These are phyloP conservation scores for Dispira parvispora DNA, from an alignment of 192 early-diverging fungal genomes.

Conservation along the genomic window DNA sequence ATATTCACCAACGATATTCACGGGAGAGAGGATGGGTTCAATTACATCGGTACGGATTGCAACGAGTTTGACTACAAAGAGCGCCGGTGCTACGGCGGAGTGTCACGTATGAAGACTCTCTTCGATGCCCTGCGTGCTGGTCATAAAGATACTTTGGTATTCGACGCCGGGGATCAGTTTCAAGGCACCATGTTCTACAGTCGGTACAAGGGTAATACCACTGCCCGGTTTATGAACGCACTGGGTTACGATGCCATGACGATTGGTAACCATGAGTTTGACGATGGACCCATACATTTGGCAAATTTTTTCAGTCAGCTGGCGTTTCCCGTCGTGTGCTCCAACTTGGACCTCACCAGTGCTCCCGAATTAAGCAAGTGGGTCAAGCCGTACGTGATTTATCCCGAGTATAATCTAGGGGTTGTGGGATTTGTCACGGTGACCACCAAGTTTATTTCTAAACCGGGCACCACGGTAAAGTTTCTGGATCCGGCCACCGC, in stretches of 20 bases:
- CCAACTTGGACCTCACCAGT: constrained; percentile 41
- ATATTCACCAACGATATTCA: constrained; percentile 37
- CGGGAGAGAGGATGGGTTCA: constrained; percentile 31
- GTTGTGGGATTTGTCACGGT: constrained; percentile 50
- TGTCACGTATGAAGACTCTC: constrained; percentile 39
- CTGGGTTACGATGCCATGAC: constrained; percentile 39
- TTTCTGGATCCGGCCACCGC: constrained; percentile 40
- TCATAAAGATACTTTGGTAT: constrained; percentile 32
- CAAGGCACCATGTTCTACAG: constrained; percentile 49
- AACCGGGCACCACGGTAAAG: constrained; percentile 23
- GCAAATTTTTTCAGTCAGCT: constrained; percentile 34
- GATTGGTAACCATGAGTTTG: constrained; percentile 63
- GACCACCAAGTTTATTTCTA: constrained; percentile 36
- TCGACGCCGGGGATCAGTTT: constrained; percentile 63
- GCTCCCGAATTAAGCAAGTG: constrained; percentile 24
- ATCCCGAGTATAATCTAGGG: constrained; percentile 44
- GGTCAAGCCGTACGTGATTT: constrained; percentile 51
- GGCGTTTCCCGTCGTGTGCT: constrained; percentile 40
- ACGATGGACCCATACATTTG: constrained; percentile 39
- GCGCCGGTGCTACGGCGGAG: constrained; percentile 36
- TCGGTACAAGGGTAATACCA: constrained; percentile 41
- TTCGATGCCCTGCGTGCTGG: constrained; percentile 33
- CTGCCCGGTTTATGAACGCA: constrained; percentile 42
- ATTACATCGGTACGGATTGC: constrained; percentile 30
- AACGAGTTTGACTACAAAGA: constrained; percentile 18